Evolutionary conservation across 208 protist genomes (phyloP).

Genomic region (Leptomonas pyrrhocoris): DNA sequence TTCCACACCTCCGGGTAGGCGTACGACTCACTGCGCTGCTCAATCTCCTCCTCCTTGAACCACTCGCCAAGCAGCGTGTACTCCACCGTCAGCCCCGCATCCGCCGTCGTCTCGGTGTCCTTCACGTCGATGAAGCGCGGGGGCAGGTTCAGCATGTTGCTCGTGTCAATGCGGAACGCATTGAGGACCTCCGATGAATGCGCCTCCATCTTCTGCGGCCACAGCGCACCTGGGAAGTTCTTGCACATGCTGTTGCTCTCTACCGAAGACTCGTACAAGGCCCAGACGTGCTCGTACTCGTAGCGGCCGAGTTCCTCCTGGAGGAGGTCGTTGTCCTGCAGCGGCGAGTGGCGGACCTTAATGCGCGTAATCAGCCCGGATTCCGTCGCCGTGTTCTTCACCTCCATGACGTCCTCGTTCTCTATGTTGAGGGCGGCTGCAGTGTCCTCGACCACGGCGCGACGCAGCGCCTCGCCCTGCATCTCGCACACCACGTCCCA

Average conservation of each 20-base stretch:
- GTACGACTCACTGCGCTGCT: constrained; percentile 34
- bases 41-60: constrained; percentile 52
- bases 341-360: constrained; percentile 40
- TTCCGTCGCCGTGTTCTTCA: constrained; percentile 25
- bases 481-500: constrained; percentile 49
- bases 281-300: constrained; percentile 57
- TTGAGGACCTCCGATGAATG: constrained; percentile 18
- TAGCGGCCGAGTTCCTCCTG: constrained; percentile 49
- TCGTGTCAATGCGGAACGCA: constrained; percentile 52
- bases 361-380: constrained; percentile 28
- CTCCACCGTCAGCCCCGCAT: constrained; percentile 35
- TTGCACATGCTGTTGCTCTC: constrained; percentile 26
- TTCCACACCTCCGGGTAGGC: constrained; percentile 46
- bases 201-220: constrained; percentile 37
- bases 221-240: constrained; percentile 44
- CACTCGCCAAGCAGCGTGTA: constrained; percentile 35
- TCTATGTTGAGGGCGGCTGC: constrained; percentile 39
- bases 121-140: constrained; percentile 34
- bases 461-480: constrained; percentile 31
- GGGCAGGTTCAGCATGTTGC: constrained; percentile 27
- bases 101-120: constrained; percentile 20
- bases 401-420: constrained; percentile 40
- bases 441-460: constrained; percentile 44
- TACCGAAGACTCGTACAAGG: constrained; percentile 42
- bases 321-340: constrained; percentile 48